Percentiles rank a stretch among this genome's conserved stretches.
phyloP scores from a whole-genome alignment of 768 basidiomycete genomes.

The Lentinula guzmanii region DNA sequence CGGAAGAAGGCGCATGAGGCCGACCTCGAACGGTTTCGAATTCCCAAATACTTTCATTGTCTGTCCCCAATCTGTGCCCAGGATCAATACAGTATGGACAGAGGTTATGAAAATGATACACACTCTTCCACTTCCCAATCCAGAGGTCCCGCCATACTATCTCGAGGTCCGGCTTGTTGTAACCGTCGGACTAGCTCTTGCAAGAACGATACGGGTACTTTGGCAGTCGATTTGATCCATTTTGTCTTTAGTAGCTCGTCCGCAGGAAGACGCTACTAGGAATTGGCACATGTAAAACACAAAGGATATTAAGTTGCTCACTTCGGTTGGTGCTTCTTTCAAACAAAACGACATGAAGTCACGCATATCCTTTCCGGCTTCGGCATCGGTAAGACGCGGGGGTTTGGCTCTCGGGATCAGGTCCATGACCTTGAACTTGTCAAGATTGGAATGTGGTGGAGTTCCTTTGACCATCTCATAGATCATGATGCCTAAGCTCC shows the following conservation, averaged over 20 bases:
- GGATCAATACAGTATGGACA: not conserved
- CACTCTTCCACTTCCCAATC: slow-evolving; percentile 71
- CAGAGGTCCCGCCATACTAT: slow-evolving; percentile 68
- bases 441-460: slow-evolving; percentile 87
- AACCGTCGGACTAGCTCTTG: slow-evolving; percentile 80
- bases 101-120: not conserved
- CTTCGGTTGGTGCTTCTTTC: slow-evolving; percentile 74
- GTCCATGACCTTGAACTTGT: slow-evolving; percentile 81
- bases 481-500: slow-evolving; percentile 94
- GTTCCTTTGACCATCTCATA: slow-evolving; percentile 97
- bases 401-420: slow-evolving; percentile 84
- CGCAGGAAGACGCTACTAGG: slow-evolving; percentile 69
- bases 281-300: not conserved
- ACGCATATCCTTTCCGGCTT: slow-evolving; percentile 79
- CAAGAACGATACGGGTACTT: slow-evolving; percentile 58
- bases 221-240: slow-evolving; percentile 81
- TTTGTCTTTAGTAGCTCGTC: slow-evolving; percentile 85
- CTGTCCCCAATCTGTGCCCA: slow-evolving; percentile 11
- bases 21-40: slow-evolving; percentile 65
- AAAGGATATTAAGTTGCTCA: slow-evolving; percentile 25
- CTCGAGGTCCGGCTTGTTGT: slow-evolving; percentile 68
- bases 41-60: slow-evolving; percentile 55
- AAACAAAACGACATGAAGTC: slow-evolving; percentile 85
- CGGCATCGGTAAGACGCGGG: slow-evolving; percentile 69
- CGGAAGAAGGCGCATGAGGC: slow-evolving; percentile 19